Evolutionary conservation across 768 basidiomycete species (phyloP).

Genomic region (Gloeopeniophorella convolvens): DNA sequence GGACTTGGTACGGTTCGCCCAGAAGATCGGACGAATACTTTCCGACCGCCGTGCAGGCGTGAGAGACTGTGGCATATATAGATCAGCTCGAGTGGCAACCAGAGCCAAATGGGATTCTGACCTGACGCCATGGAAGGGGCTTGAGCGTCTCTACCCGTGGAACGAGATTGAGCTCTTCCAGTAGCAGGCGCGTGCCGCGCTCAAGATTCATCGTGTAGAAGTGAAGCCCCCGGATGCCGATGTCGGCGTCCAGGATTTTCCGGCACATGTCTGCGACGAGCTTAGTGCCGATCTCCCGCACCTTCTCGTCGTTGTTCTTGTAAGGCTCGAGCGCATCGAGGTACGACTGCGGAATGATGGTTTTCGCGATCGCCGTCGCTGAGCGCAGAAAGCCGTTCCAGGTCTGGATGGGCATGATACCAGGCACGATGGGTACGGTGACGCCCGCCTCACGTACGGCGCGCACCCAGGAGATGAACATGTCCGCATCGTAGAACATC

Average conservation of each 20-base stretch:
- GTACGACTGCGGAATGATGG: conserved; percentile 67
- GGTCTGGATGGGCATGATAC: conserved; percentile 93
- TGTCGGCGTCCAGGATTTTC: conserved; percentile 67
- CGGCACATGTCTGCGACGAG: conserved; percentile 93
- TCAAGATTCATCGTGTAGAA: conserved; percentile 98
- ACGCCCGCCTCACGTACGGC: conserved; percentile 79
- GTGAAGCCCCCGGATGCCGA: conserved; percentile 86
- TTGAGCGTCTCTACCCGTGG: conserved; percentile 87
- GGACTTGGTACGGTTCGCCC: conserved; percentile 94
- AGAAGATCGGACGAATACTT: conserved; percentile 96
- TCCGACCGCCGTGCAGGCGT: conserved; percentile 89
- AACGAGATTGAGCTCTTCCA: conserved; percentile 86
- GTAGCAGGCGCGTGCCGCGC: conserved; percentile 89
- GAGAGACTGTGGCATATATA: conserved; percentile 52
- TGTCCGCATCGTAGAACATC: conserved; percentile 92
- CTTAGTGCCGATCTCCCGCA: conserved; percentile 87
- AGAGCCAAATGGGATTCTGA: conserved; percentile 28
- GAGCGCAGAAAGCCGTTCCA: conserved; percentile 92
- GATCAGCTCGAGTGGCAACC: conserved; percentile 14
- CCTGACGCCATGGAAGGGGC: conserved; percentile 96
- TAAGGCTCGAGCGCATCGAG: conserved; percentile 76
- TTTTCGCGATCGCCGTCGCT: conserved; percentile 65
- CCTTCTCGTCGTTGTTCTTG: conserved; percentile 90
- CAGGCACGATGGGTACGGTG: conserved; percentile 84
- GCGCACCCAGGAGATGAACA: conserved; percentile 91